Evolutionary conservation across 352 stramenopile genomes (phyloP), one percentile per base, ranked within the genome.

Genomic region (Aphanomyces euteiches): DNA sequence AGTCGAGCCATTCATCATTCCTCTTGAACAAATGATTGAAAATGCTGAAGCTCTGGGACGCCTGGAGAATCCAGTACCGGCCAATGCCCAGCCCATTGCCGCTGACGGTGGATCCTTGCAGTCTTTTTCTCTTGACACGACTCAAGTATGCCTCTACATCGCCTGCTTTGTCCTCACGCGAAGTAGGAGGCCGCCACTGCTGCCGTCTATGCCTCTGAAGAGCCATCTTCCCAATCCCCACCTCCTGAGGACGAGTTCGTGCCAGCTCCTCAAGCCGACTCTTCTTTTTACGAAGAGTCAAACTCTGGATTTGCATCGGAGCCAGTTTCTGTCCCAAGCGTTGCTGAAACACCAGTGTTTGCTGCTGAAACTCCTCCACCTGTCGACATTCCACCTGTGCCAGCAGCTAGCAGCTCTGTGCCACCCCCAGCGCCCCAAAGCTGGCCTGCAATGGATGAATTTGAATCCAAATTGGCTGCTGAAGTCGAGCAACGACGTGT

Each of bases 91-190:
- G 43, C 47, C 34, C 69, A 59, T 50, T 54, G 67, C 7, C 56
- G 74, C 1, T 85, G 47, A 64, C 13, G 64, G 61, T n/a, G 12
- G 28, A 8, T 70, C 64, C 17, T 17, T 90, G 74, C 76, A 88
- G 47, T 88, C 82, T 34, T 92, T 92, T 67, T 80, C 82, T 21
- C 87, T 92, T 72, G 76, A 80, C 40, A 92, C 84, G 0, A 78
- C 82, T 21, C 83, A 90, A 70, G 73, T 79, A 67, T n/a, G 53
- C n/a, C 5, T n/a, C 47, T 4, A 15, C 13, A 38, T 34, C 7
- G 40, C 36, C 15, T 41, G 10, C 19, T 5, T 34, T 60, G 13
- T 17, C 17, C 47, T 36, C 40, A 37, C 19, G 3, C 41, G 15
- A 40, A 36, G 47, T 21, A 64, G 53, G 64, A 61, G 37, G 64